Evolutionary conservation across 257 asterid species (phyloP).

Genomic region (Fraxinus excelsior): DNA sequence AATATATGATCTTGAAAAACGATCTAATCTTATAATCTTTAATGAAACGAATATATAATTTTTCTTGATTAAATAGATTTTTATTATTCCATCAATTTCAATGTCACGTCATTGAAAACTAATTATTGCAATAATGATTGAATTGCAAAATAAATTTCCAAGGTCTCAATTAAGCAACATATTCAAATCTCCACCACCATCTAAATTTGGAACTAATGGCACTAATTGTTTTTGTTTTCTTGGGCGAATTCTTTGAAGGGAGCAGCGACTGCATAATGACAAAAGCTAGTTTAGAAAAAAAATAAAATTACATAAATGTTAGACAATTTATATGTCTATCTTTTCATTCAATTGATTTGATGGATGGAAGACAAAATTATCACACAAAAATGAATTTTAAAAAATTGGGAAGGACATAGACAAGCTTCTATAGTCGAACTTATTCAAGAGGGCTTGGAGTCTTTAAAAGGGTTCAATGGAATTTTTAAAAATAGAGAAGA

Average conservation of each 20-base stretch:
- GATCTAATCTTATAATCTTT: too few species aligned
- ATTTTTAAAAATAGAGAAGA: too few species aligned
- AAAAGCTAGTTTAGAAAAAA: neutral
- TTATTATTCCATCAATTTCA: neutral
- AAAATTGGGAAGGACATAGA: too few species aligned
- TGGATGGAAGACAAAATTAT: neutral
- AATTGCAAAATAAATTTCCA: neutral
- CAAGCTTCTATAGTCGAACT: too few species aligned
- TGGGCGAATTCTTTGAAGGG: neutral
- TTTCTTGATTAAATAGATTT: neutral
- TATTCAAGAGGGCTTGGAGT: too few species aligned
- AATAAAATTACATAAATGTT: neutral
- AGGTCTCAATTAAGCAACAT: neutral
- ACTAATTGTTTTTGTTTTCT: neutral
- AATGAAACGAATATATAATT: neutral
- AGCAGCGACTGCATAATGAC: neutral
- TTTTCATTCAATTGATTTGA: neutral
- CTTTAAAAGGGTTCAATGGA: too few species aligned
- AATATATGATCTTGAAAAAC: too few species aligned
- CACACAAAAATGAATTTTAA: too few species aligned
- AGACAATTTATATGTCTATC: neutral
- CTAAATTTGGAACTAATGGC: neutral
- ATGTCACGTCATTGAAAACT: neutral
- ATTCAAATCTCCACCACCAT: constrained; percentile 8
- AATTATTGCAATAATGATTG: neutral